These are phyloP conservation scores for Yamadazyma oceani DNA, from an alignment of 1,139 yeast species.

Conservation along the genomic window DNA sequence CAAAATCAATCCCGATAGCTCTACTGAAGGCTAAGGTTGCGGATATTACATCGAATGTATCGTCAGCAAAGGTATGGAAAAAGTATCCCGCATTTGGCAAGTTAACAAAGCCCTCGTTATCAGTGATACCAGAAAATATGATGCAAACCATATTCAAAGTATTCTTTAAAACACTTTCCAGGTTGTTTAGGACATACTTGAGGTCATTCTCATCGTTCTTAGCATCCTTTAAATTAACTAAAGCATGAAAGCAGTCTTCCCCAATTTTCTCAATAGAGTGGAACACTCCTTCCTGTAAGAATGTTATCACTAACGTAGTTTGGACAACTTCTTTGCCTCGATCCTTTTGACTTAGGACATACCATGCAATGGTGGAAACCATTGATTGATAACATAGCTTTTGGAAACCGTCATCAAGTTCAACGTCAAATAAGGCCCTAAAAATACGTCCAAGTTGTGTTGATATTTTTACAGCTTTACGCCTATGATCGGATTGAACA, in stretches of 20 bases:
- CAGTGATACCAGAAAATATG: conserved; percentile 40
- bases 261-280: conserved; percentile 23
- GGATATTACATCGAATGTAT: conserved; percentile 18
- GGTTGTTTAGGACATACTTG: conserved; percentile 35
- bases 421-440: conserved; percentile 23
- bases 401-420: conserved; percentile 20
- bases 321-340: conserved; percentile 32
- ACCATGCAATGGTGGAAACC: conserved; percentile 29
- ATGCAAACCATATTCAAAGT: conserved; percentile 42
- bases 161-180: conserved; percentile 39
- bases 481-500: conserved; percentile 30
- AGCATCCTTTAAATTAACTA: conserved; percentile 19
- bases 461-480: conserved; percentile 42
- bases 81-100: conserved; percentile 27
- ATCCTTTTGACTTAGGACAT: conserved; percentile 29
- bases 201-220: conserved; percentile 29
- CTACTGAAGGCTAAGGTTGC: conserved; percentile 44
- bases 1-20: conserved; percentile 28
- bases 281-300: conserved; percentile 50
- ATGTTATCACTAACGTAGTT: conserved; percentile 47
- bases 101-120: conserved; percentile 22
- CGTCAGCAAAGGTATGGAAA: conserved; percentile 20
- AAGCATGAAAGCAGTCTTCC: conserved; percentile 20
- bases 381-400: conserved; percentile 30
- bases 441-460: conserved; percentile 34